phyloP scores from a whole-genome alignment of 192 early-diverging fungal species.

The Coemansia sp. region DNA sequence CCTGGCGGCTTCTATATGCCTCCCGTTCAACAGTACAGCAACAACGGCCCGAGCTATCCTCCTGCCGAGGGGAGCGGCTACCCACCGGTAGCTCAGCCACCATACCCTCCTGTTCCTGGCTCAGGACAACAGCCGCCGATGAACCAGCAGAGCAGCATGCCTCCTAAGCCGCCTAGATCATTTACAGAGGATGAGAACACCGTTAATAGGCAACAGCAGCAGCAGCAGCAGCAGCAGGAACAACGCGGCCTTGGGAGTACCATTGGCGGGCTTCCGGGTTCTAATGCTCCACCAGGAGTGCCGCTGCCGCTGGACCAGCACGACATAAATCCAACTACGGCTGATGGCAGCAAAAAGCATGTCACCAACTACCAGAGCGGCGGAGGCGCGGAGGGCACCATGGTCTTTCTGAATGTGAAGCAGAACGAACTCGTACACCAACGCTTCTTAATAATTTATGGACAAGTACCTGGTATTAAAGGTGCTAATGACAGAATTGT shows the following conservation, averaged over 20 bases:
- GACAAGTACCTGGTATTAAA: constrained; percentile 33
- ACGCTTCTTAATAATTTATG: constrained; percentile 51
- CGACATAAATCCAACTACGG: constrained; percentile 20
- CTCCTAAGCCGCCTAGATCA: neutral
- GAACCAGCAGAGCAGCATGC: neutral
- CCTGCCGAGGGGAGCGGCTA: neutral
- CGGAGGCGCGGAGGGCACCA: neutral
- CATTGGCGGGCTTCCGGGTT: constrained; percentile 1
- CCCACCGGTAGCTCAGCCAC: neutral
- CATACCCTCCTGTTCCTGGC: constrained; percentile 9
- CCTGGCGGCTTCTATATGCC: constrained; percentile 26
- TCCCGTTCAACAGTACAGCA: constrained; percentile 7
- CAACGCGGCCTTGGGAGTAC: neutral
- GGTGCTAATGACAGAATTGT: constrained; percentile 31
- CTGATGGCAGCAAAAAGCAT: constrained; percentile 15
- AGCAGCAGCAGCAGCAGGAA: constrained; percentile 4
- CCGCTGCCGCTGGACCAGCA: constrained; percentile 44
- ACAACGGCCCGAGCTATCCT: neutral
- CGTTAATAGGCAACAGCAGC: constrained; percentile 6
- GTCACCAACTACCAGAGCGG: constrained; percentile 2
- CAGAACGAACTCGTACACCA: constrained; percentile 50
- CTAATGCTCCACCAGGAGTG: constrained; percentile 25
- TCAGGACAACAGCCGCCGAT: constrained; percentile 8
- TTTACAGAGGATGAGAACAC: neutral
- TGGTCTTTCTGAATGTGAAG: constrained; percentile 40